Evolutionary conservation across 108 stramenopile species (phyloP), one percentile per base, ranked within the genome.

Genomic region (Heterococcus sp.): DNA sequence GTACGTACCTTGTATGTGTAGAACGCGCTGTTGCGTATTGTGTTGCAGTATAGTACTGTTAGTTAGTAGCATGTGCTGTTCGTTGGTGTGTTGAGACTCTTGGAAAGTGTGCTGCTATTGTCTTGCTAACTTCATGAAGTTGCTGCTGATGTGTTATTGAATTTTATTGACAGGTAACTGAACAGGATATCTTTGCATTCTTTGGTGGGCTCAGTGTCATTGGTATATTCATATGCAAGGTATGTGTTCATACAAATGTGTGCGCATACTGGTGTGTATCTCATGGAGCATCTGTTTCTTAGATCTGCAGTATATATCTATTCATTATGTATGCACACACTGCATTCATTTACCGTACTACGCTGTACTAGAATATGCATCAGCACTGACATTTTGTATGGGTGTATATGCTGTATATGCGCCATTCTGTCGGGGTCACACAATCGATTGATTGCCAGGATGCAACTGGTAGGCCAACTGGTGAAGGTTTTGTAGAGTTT

Each of bases 171-270:
- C 73, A 32, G 1, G 82, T 82, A 74, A 74, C 82, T 5, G 82
- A 83, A 65, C 67, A 83, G 35, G 38, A 75, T 39, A 74, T 83
- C 35, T 83, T 83, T 35, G 66, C 35, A 37, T 83, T 83, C 36
- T 83, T 83, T 70, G 27, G 34, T 27, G 82, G 82, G 28, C 35
- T 83, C 5, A 65, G 69, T 5, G 82, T 83, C 32, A 83, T 83
- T 64, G 82, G 82, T 34, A 67, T 75, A 63, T 83, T 75, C 75
- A 83, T 83, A 69, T 83, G 82, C 74, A 78, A 78, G 46, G 46
- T 58, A 21, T 14, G 46, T 21, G 46, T 21, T 14, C 46, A 58
- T 58, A 58, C 46, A 58, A 14, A 58, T 21, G 21, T 58, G 46
- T 21, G 14, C 46, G 46, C 46, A 58, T 21, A 58, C 8, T 8